Evolutionary conservation across 2,329 filamentous ascomycete genomes (phyloP), one percentile per base, ranked within the genome.

Genomic region (Penicillium sp.): DNA sequence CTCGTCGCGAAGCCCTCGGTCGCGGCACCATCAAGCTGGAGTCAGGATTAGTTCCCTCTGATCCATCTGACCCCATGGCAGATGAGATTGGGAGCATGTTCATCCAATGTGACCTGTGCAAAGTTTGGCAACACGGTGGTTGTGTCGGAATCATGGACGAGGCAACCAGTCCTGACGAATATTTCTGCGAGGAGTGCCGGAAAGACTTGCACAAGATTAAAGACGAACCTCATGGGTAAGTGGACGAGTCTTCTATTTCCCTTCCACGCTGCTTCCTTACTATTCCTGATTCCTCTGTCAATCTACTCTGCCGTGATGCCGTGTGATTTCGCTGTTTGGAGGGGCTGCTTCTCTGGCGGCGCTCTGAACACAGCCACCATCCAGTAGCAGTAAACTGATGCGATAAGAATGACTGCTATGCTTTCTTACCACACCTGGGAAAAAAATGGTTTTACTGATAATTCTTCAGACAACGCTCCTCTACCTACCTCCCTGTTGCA

Each of bases 51-150:
- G 79, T 67, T 73, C 83, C 73, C 72, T 79, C 70, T 70, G 78
- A 69, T 73, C 83, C 74, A 75, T 84, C 75, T 52, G 77, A 80
- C 53, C 64, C 76, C 56, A 77, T 89, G 55, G 82, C 84, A 28
- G 90, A 95, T 64, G 92, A 97, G 58, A 80, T 92, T 58, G 93
- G 92, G 37, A 92, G 91, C 44, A 87, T 97, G 72, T 99, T 96
- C 72, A 91, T 99, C 59, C 92, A 97, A 76, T 99, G 93, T 80
- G 93, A 97, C 73, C 79, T 88, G 57, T 99, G 93, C 77, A 95
- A 95, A 69, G 93, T 97, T 56, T 99, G 92, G 93, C 93, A 99
- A 70, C 93, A 99, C 69, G 93, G 93, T 63, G 92, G 91, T 53
- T 99, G 93, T 66, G 92, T 99, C 52, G 92, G 93, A 53, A 95